Base-by-base conservation (phyloP, 1,284 basidiomycete species). In the Irpex sp. region DNA sequence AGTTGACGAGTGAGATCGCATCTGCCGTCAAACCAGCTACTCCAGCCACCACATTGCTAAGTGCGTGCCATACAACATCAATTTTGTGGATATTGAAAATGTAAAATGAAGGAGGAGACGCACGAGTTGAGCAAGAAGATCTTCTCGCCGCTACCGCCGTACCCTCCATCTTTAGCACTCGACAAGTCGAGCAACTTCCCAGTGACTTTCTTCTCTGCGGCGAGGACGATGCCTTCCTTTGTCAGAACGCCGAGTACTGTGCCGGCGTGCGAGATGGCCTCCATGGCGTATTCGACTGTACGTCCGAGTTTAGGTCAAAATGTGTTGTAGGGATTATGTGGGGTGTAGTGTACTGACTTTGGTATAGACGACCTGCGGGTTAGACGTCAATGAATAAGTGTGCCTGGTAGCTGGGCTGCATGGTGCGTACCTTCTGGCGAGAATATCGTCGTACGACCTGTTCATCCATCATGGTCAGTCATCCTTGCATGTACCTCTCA, bases 151-250 rank as follows among this genome's bases (percentile, higher is more conserved):
- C 94, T 96, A 18, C 90, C 95, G 36, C 94, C 94, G 68, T 95
- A 94, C 28, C 93, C 92, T 28, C 90, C 91, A 62, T 93, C 93
- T 73, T 95, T 94, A 59, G 86, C 82, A 56, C 84, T 83, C 33
- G 90, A 90, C 49, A 94, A 82, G 77, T 99, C 96, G 62, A 99
- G 84, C 53, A 99, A 86, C 77, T 99, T 99, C 56, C 95, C 95
- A 0, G 97, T 98, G 48, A 99, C 95, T 78, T 97, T 97, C 87
- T 99, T 99, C 82, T 99, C 96, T 6, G 96, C 96, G 0, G 95
- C 96, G n/a, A 99, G 83, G 2, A 98, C 95, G 45, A 99, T 93
- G 1, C 97, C 96, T 67, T 96, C 94, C 72, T 92, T 94, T 19
- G 94, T 93, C n/a, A 97, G 82, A 59, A 98, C 90, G 48, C 94